These are phyloP conservation scores for Aeschynomene evenia DNA, from an alignment of 306 rosid genomes.

Conservation along the genomic window DNA sequence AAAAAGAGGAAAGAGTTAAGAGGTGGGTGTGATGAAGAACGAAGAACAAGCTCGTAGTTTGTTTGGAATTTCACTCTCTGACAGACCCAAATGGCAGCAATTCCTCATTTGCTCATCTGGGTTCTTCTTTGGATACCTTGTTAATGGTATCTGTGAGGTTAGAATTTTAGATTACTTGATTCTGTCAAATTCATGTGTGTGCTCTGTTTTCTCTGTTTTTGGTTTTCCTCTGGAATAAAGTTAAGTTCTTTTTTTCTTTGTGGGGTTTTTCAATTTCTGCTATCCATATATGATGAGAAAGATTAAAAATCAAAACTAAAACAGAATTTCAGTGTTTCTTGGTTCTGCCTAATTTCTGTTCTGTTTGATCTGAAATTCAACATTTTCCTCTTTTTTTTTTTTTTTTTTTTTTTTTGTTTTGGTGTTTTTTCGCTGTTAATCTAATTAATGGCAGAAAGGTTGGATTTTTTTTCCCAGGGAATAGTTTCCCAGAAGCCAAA, in stretches of 20 bases:
- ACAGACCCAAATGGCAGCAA: conserved; percentile 82
- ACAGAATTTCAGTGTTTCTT: not conserved
- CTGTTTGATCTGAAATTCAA: conserved; percentile 10
- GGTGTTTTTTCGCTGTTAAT: not conserved
- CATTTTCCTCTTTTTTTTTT: not conserved
- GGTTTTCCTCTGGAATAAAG: no score
- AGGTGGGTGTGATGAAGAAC: conserved; percentile 53
- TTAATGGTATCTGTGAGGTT: conserved; percentile 96
- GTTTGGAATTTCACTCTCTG: conserved; percentile 92
- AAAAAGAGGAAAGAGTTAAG: not conserved
- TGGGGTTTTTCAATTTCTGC: conserved; percentile 18
- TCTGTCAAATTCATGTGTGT: not conserved
- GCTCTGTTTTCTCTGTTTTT: conserved; percentile 2
- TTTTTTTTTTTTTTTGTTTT: not conserved
- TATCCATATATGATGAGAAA: not conserved
- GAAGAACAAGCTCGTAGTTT: conserved; percentile 75
- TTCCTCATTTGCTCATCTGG: conserved; percentile 92
- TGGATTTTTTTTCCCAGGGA: conserved; percentile 24
- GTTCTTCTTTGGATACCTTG: conserved; percentile 93
- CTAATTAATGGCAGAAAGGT: not conserved
- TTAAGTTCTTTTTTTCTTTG: not conserved
- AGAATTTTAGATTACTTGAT: not conserved
- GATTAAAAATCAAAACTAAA: not conserved
- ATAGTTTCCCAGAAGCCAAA: conserved; percentile 11
- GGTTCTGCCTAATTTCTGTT: conserved; percentile 4